Base-by-base conservation (phyloP, 768 basidiomycete species). In the Tylopilus subfusipes region DNA sequence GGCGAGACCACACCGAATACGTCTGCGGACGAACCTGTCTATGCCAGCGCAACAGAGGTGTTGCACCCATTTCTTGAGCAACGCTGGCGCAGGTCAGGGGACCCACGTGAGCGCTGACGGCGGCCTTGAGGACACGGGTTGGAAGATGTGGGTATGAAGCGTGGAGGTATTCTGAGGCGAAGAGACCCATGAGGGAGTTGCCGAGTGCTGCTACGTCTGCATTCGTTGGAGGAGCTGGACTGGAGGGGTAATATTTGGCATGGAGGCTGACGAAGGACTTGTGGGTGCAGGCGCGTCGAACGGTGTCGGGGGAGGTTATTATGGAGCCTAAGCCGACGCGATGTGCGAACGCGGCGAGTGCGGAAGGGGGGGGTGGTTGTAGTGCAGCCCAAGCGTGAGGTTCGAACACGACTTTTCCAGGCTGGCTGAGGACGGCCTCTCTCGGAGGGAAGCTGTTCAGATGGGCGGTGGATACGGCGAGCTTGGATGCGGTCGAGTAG, bases 61-160 rank as follows among this genome's bases (percentile, higher is more conserved):
- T 71, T 19, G 85, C 89, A 56, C 91, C 93, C 78, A 87, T 85
- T 72, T 93, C 90, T 54, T 85, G 82, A 24, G 95, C 95, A 47
- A 98, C 86, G 59, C 79, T 83, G 38, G 90, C 84, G 64, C 91
- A 93, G 6, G 88, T 86, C 59, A 82, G 74, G 16, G 91, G 86
- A 14, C 96, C 96, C 30, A 94, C 95, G 70, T 92, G 90, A 50
- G 93, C 91, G 39, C 90, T 93, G 54, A 96, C 83, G 14, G 91
- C 93, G 7, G 91, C 89, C 73, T 97, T 95, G 61, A 92, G 73
- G 22, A 93, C 93, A 51, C 91, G 85, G 21, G 92, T 93, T 2
- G 96, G 96, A 25, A 98, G 80, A 65, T 95, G 86, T 0, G 96
- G 96, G 70, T 88, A 98, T 42, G 83, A 78, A 13, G 85, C 77